phyloP scores from a whole-genome alignment of 2,329 filamentous ascomycete species.

The Xylariomycetidae sp. region DNA sequence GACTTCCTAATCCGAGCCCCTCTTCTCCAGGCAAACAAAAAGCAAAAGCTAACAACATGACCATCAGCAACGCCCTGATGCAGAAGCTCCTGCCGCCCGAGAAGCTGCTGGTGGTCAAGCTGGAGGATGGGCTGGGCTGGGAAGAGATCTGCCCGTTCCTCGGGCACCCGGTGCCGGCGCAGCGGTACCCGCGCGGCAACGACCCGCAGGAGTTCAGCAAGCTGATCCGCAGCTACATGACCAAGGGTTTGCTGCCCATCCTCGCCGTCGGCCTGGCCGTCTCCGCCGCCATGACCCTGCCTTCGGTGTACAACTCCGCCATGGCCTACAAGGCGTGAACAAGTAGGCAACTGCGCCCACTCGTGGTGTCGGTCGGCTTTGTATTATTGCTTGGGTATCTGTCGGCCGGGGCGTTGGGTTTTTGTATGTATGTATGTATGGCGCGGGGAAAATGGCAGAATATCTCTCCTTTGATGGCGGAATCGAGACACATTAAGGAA shows the following conservation, averaged over 20 bases:
- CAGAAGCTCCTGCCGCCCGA: constrained; percentile 12
- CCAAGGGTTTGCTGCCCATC: not conserved
- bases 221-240: constrained; percentile 3
- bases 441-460: too few species aligned
- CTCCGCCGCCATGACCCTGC: not conserved
- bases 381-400: too few species aligned
- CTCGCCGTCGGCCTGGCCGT: not conserved
- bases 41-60: constrained; percentile 1
- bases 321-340: too few species aligned
- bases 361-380: too few species aligned
- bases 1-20: too few species aligned
- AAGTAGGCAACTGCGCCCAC: too few species aligned
- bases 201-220: constrained; percentile 11
- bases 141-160: constrained; percentile 12
- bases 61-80: constrained; percentile 15
- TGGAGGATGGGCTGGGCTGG: constrained; percentile 11
- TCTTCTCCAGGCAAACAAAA: not conserved
- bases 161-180: constrained; percentile 6
- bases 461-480: too few species aligned
- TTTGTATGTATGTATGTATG: too few species aligned
- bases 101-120: constrained; percentile 8
- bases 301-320: too few species aligned
- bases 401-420: too few species aligned
- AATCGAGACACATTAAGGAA: too few species aligned
- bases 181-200: constrained; percentile 10